These are phyloP conservation scores for Hypoxylon sp. DNA, from an alignment of 2,329 filamentous ascomycete genomes.

Conservation along the genomic window DNA sequence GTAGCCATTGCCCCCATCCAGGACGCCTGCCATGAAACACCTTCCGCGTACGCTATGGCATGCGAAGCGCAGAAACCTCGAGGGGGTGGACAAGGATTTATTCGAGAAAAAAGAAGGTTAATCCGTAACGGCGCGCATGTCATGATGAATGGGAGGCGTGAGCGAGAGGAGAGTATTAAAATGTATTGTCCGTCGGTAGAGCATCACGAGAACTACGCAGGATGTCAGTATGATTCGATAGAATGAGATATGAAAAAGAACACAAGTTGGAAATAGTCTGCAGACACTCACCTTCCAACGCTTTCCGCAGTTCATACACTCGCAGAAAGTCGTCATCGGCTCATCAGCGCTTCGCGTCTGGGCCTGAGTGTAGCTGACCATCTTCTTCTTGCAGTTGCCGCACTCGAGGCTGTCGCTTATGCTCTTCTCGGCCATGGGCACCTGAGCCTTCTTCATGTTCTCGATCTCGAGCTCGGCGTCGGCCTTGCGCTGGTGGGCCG, in stretches of 20 bases:
- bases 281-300: constrained; percentile 70
- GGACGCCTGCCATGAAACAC: constrained; percentile 26
- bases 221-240: constrained; percentile 35
- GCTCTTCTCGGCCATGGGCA: constrained; percentile 88
- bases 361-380: constrained; percentile 94
- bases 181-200: not conserved
- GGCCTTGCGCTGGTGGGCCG: constrained; percentile 77
- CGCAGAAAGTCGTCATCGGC: constrained; percentile 82
- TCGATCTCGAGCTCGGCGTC: constrained; percentile 82
- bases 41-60: constrained; percentile 23
- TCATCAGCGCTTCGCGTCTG: constrained; percentile 97
- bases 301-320: constrained; percentile 73
- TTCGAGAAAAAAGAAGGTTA: not conserved
- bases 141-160: not conserved
- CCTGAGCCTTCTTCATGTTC: constrained; percentile 98
- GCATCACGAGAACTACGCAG: constrained; percentile 40
- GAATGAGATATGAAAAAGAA: not conserved
- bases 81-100: not conserved
- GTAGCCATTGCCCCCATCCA: constrained; percentile 10
- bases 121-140: not conserved
- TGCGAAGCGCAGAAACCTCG: constrained; percentile 11
- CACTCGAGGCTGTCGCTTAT: constrained; percentile 89
- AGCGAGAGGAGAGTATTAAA: not conserved
- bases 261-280: not conserved
- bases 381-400: constrained; percentile 89